Conservation (phyloP, 495 filamentous ascomycete species). For the Immersiella caudata region DNA sequence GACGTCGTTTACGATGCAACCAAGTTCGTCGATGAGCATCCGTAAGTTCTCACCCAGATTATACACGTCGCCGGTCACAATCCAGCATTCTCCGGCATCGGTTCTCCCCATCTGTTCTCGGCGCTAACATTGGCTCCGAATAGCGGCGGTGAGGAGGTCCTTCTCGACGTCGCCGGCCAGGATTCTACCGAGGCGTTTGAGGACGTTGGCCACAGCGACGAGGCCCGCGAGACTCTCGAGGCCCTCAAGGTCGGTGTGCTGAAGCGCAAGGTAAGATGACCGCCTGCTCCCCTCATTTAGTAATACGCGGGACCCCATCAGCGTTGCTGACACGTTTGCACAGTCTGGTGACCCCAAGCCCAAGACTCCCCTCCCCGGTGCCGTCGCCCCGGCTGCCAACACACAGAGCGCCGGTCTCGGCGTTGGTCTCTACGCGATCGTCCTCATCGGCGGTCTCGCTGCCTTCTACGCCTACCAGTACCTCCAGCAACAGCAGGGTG, state of each 20-base stretch:
- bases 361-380: constrained; percentile 51
- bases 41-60: constrained; percentile 65
- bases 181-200: constrained; percentile 98
- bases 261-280: constrained; percentile 75
- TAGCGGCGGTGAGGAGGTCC: constrained; percentile 97
- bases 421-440: constrained; percentile 78
- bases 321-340: constrained; percentile 3
- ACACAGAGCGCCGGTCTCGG: constrained; percentile 63
- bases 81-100: constrained; percentile 19
- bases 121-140: constrained; percentile 20
- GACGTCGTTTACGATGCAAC: constrained; percentile 92
- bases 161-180: constrained; percentile 94
- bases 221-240: constrained; percentile 91
- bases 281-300: background rate
- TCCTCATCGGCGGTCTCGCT: constrained; percentile 74
- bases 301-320: constrained; percentile 10
- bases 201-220: constrained; percentile 99
- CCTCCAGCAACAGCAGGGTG: constrained; percentile 63
- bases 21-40: constrained; percentile 97
- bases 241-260: constrained; percentile 76
- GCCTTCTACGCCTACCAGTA: constrained; percentile 90
- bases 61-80: background rate
- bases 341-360: constrained; percentile 86
- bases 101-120: background rate
- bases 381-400: constrained; percentile 53